These are phyloP conservation scores for Penicillium parvum DNA, from an alignment of 495 filamentous ascomycete genomes.

Conservation along the genomic window DNA sequence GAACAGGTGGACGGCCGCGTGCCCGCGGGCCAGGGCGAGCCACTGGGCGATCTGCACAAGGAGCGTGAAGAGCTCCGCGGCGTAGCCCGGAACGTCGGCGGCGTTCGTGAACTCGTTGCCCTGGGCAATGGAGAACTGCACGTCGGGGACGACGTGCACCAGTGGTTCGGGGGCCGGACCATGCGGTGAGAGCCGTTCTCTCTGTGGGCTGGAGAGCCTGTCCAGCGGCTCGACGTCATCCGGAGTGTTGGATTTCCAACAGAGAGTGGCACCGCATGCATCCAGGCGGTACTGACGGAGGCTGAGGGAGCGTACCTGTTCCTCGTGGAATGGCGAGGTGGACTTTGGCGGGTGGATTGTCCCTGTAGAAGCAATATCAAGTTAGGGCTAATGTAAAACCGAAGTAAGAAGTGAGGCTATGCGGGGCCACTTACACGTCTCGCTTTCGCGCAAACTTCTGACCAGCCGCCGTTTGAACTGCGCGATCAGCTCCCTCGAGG, in stretches of 20 bases:
- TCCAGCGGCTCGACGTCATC: too few relatives aligned
- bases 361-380: not conserved
- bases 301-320: conserved; percentile 11
- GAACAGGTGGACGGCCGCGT: conserved; percentile 27
- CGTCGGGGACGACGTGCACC: not conserved
- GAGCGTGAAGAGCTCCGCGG: conserved; percentile 5
- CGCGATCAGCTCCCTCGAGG: too few relatives aligned
- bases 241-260: too few relatives aligned
- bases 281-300: conserved; percentile 20
- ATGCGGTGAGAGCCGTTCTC: too few relatives aligned
- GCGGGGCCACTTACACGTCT: too few relatives aligned
- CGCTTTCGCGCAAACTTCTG: too few relatives aligned
- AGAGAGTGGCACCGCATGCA: conserved; percentile 19
- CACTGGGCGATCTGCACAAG: conserved; percentile 23
- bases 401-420: too few relatives aligned
- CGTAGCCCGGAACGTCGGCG: not conserved
- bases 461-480: too few relatives aligned
- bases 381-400: too few relatives aligned
- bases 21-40: conserved; percentile 24
- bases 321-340: not conserved
- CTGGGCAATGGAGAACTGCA: not conserved
- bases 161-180: too few relatives aligned
- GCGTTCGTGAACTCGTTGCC: not conserved
- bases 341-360: not conserved
- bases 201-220: too few relatives aligned